A percentile compares a stretch with the other conserved stretches of the same genome.
Conservation (phyloP, 164 flowering plant genomes). For the Aristolochia fimbriata region DNA sequence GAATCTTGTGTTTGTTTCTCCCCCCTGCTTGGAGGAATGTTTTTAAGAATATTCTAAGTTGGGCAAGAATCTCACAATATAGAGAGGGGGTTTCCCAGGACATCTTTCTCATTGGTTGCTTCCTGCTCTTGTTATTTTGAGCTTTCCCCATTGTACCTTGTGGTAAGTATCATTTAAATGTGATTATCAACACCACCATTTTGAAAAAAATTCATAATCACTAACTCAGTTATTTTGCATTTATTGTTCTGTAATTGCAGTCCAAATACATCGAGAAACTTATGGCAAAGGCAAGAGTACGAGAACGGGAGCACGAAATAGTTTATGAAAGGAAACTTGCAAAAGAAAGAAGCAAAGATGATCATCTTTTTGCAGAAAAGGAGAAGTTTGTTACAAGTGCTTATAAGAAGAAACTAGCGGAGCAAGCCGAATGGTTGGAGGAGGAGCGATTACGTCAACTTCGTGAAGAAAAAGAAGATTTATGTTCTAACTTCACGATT, state of each 20-base stretch:
- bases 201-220: no score
- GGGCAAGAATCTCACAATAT: no score
- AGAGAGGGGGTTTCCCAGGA: no score
- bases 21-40: no score
- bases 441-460: slow-evolving; percentile 24
- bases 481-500: slow-evolving; percentile 16
- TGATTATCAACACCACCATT: no score
- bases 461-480: slow-evolving; percentile 29
- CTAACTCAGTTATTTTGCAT: no score
- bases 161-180: no score
- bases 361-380: slow-evolving; percentile 63
- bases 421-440: slow-evolving; percentile 67
- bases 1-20: no score
- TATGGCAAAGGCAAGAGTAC: slow-evolving; percentile 47
- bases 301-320: slow-evolving; percentile 62
- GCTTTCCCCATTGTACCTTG: no score
- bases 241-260: slow-evolving; percentile 21
- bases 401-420: slow-evolving; percentile 77
- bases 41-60: no score
- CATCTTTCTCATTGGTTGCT: no score
- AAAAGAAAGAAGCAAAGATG: slow-evolving; percentile 51
- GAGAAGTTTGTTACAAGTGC: slow-evolving; percentile 81
- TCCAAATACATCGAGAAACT: slow-evolving; percentile 48
- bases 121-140: no score
- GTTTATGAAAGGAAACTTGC: slow-evolving; percentile 45